Percentiles rank a stretch among this genome's conserved stretches.
These are phyloP conservation scores for Bidens hawaiensis DNA, from an alignment of 140 eudicot genomes.

Conservation along the genomic window DNA sequence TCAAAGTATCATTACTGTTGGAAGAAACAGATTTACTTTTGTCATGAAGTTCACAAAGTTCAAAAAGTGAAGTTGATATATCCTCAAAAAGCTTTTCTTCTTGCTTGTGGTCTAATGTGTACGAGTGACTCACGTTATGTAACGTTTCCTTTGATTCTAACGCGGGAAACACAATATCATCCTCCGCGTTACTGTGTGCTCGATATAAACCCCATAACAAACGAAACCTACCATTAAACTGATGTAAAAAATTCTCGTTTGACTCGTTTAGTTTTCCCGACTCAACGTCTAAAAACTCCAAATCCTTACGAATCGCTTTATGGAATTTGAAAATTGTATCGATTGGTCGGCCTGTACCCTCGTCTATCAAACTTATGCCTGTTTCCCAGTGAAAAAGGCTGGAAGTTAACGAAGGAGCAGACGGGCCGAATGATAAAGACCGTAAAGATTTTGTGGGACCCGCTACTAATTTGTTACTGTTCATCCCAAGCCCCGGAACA, in stretches of 20 bases:
- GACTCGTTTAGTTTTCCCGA: constrained; percentile 82
- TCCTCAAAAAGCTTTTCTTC: constrained; percentile 93
- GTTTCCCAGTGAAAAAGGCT: constrained; percentile 97
- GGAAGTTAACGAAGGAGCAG: constrained; percentile 84
- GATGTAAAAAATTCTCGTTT: constrained; percentile 68
- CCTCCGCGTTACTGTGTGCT: constrained; percentile 99
- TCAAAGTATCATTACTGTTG: constrained; percentile 28
- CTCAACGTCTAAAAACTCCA: constrained; percentile 87
- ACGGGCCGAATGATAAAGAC: constrained; percentile 77
- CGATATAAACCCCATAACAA: constrained; percentile 92
- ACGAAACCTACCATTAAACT: constrained; percentile 92
- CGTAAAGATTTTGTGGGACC: constrained; percentile 78
- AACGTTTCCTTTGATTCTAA: constrained; percentile 92
- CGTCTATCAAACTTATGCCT: constrained; percentile 59
- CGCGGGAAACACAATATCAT: constrained; percentile 98
- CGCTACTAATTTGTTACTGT: constrained; percentile 47
- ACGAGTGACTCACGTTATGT: constrained; percentile 96
- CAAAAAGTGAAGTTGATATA: constrained; percentile 79
- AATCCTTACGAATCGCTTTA: constrained; percentile 92
- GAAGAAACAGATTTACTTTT: constrained; percentile 27
- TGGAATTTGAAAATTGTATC: constrained; percentile 95
- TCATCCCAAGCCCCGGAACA: constrained; percentile 95
- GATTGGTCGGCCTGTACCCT: constrained; percentile 67
- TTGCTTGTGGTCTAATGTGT: constrained; percentile 96
- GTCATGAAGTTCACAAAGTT: constrained; percentile 74